phyloP scores from a whole-genome alignment of 441 rosid species.

The Flueggea neowawraea region DNA sequence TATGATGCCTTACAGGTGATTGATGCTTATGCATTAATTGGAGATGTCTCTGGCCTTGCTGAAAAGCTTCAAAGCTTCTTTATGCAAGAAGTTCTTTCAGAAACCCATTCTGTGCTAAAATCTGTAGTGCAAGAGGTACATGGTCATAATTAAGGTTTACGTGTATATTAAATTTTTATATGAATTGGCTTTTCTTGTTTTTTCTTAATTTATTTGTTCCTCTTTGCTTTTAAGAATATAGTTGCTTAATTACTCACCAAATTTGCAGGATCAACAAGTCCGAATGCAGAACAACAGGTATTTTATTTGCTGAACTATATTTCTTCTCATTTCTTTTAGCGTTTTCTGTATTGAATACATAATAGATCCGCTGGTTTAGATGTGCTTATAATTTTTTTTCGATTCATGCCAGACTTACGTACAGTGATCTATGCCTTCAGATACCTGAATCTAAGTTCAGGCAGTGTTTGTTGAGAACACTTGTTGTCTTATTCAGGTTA shows the following conservation, averaged over 20 bases:
- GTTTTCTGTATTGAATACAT: slow-evolving; percentile 1
- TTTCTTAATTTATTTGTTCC: neutral
- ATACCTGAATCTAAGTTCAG: slow-evolving; percentile 97
- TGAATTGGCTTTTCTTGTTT: no score
- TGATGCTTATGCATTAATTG: slow-evolving; percentile 98
- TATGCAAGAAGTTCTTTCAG: slow-evolving; percentile 97
- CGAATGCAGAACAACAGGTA: slow-evolving; percentile 75
- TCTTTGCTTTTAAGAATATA: slow-evolving; percentile 11
- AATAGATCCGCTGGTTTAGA: slow-evolving; percentile 10
- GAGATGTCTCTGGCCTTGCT: slow-evolving; percentile 97
- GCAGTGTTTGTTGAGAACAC: slow-evolving; percentile 84
- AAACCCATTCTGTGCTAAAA: slow-evolving; percentile 81
- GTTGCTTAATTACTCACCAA: slow-evolving; percentile 20
- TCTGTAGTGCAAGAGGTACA: slow-evolving; percentile 76
- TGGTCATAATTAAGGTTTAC: slow-evolving; percentile 13
- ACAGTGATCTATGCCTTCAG: slow-evolving; percentile 95
- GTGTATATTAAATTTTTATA: no score
- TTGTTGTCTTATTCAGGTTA: slow-evolving; percentile 76
- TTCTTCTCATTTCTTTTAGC: slow-evolving; percentile 5
- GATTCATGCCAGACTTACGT: slow-evolving; percentile 82
- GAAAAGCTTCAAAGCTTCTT: slow-evolving; percentile 98
- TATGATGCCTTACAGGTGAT: slow-evolving; percentile 56
- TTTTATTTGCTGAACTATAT: slow-evolving; percentile 10
- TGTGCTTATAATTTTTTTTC: slow-evolving; percentile 22
- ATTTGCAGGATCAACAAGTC: slow-evolving; percentile 72